Conservation (phyloP, 768 basidiomycete genomes). For the Pleurotus tuoliensis region DNA sequence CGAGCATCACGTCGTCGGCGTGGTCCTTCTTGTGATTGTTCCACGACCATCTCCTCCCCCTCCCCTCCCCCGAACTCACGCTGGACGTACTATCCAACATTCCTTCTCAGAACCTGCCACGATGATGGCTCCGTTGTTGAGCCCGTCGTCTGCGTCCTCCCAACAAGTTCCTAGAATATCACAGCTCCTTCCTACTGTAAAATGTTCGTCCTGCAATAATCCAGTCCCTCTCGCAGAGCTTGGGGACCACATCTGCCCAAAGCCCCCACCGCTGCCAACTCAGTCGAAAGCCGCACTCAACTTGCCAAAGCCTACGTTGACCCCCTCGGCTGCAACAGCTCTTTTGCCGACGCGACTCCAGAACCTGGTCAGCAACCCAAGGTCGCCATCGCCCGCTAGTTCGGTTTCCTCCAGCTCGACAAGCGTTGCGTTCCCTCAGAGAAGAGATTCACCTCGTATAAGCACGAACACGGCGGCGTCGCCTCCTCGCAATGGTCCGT, state of each 20-base stretch:
- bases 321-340: constrained; percentile 36
- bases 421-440: constrained; percentile 12
- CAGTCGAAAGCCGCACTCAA: constrained; percentile 10
- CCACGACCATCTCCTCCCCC: constrained; percentile 7
- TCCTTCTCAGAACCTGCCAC: constrained; percentile 9
- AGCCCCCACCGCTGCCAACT: constrained; percentile 31
- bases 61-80: constrained; percentile 13
- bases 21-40: constrained; percentile 2
- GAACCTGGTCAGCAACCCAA: constrained; percentile 30
- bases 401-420: constrained; percentile 13
- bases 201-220: constrained; percentile 74
- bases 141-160: constrained; percentile 20
- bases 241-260: constrained; percentile 72
- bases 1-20: background rate
- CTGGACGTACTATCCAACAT: constrained; percentile 25
- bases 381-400: constrained; percentile 12
- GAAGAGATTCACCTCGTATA: constrained; percentile 26
- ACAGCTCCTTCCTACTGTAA: constrained; percentile 76
- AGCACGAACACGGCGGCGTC: constrained; percentile 22
- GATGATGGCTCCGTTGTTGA: constrained; percentile 29
- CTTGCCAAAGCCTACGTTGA: constrained; percentile 31
- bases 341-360: constrained; percentile 51
- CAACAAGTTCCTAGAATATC: constrained; percentile 37
- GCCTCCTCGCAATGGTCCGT: constrained; percentile 12
- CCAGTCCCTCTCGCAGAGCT: constrained; percentile 72